These are phyloP conservation scores for Rheum nobile DNA, from an alignment of 148 eudicot species.

Conservation along the genomic window DNA sequence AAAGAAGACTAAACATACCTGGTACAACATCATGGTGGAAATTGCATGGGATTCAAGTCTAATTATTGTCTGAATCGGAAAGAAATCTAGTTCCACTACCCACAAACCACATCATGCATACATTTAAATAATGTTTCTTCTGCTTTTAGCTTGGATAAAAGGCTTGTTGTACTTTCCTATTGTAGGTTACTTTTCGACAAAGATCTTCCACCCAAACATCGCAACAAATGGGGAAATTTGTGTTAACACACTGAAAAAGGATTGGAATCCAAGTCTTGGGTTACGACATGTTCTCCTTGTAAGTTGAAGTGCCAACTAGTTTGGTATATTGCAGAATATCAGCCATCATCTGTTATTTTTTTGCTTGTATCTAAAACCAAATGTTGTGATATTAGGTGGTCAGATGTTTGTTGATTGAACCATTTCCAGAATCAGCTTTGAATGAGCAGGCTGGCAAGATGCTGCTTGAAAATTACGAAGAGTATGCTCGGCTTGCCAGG, in stretches of 20 bases:
- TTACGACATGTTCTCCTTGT: conserved; percentile 57
- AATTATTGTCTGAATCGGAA: neutral
- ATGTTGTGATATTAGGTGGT: conserved; percentile 45
- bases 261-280: conserved; percentile 93
- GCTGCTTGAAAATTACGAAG: conserved; percentile 91
- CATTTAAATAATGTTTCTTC: conserved; percentile 1
- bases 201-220: conserved; percentile 92
- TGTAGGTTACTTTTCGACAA: conserved; percentile 83
- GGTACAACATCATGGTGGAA: neutral
- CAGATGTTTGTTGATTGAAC: conserved; percentile 86
- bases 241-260: conserved; percentile 87
- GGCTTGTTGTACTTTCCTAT: neutral
- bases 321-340: neutral
- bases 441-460: conserved; percentile 97
- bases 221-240: conserved; percentile 85
- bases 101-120: neutral
- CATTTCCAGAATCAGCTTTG: conserved; percentile 94
- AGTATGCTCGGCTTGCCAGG: conserved; percentile 95
- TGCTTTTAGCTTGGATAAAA: neutral
- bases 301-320: neutral
- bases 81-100: neutral
- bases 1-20: neutral
- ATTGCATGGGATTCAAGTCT: neutral
- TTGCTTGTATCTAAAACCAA: neutral
- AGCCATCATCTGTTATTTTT: neutral